These are phyloP conservation scores for Tremella yokohamensis DNA, from an alignment of 768 basidiomycete genomes.

Conservation along the genomic window DNA sequence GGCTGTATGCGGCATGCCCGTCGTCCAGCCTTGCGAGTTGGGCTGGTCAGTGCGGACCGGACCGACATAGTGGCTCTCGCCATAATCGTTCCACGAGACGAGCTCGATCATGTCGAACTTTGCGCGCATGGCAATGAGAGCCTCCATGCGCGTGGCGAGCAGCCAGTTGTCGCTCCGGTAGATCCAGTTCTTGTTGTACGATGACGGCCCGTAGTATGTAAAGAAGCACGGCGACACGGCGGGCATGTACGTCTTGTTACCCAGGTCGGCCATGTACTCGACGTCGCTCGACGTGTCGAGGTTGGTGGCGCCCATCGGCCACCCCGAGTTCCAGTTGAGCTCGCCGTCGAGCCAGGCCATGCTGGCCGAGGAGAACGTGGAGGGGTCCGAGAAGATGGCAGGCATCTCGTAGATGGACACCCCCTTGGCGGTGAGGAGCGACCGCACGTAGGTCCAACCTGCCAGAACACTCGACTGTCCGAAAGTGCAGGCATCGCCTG, in stretches of 20 bases:
- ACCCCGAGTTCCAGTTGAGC: slow-evolving; percentile 67
- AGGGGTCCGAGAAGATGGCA: slow-evolving; percentile 30
- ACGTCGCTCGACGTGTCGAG: slow-evolving; percentile 52
- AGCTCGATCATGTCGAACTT: slow-evolving; percentile 50
- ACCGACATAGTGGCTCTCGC: slow-evolving; percentile 47
- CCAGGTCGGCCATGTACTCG: slow-evolving; percentile 35
- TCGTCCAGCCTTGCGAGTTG: slow-evolving; percentile 45
- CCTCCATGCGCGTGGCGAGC: slow-evolving; percentile 49
- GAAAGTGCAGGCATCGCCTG: slow-evolving; percentile 51
- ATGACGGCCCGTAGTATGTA: slow-evolving; percentile 48
- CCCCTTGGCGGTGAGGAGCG: slow-evolving; percentile 13
- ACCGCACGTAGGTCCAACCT: slow-evolving; percentile 44
- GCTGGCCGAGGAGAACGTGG: slow-evolving; percentile 21
- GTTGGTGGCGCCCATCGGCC: slow-evolving; percentile 58
- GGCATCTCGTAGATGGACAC: slow-evolving; percentile 23
- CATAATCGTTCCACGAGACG: slow-evolving; percentile 52
- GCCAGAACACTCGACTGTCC: slow-evolving; percentile 37
- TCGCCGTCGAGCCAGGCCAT: slow-evolving; percentile 53
- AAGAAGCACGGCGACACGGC: slow-evolving; percentile 50
- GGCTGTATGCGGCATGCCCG: slow-evolving; percentile 44
- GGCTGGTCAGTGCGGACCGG: slow-evolving; percentile 44
- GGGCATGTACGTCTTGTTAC: slow-evolving; percentile 49
- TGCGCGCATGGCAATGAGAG: slow-evolving; percentile 45
- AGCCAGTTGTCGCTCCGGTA: slow-evolving; percentile 51
- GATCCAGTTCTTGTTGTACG: slow-evolving; percentile 52